phyloP scores from a whole-genome alignment of 202 grass and related monocot species.

The Digitaria exilis region DNA sequence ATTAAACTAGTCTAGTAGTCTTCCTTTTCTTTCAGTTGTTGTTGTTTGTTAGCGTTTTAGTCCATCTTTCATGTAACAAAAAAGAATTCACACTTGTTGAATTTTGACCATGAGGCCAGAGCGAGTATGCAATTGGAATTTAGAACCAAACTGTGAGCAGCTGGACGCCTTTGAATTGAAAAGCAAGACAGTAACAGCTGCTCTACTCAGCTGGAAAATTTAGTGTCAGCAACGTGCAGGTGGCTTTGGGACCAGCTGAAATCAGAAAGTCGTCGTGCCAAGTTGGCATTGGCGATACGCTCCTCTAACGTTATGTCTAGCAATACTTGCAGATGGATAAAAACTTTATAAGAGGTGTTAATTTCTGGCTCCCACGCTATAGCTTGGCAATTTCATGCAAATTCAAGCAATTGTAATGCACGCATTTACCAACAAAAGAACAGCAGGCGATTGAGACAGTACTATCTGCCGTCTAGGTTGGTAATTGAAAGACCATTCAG shows the following conservation, averaged over 20 bases:
- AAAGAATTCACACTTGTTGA: too few species aligned
- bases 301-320: neutral
- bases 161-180: neutral
- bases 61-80: too few species aligned
- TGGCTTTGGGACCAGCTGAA: neutral
- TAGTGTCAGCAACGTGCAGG: neutral
- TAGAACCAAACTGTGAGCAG: too few species aligned
- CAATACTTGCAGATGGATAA: neutral
- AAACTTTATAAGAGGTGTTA: neutral
- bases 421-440: neutral
- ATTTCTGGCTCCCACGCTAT: neutral
- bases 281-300: neutral
- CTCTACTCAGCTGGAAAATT: neutral
- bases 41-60: too few species aligned
- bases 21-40: too few species aligned
- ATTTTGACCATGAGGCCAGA: neutral
- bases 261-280: neutral
- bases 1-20: too few species aligned
- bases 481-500: conserved; percentile 53
- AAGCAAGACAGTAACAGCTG: neutral
- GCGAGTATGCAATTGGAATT: too few species aligned
- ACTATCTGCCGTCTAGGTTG: conserved; percentile 47
- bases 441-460: neutral
- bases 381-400: too few species aligned
- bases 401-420: too few species aligned